A percentile compares a stretch with the other conserved stretches of the same genome.
Evolutionary conservation across 352 stramenopile species (phyloP).

Genomic region (Phytophthora quininea): DNA sequence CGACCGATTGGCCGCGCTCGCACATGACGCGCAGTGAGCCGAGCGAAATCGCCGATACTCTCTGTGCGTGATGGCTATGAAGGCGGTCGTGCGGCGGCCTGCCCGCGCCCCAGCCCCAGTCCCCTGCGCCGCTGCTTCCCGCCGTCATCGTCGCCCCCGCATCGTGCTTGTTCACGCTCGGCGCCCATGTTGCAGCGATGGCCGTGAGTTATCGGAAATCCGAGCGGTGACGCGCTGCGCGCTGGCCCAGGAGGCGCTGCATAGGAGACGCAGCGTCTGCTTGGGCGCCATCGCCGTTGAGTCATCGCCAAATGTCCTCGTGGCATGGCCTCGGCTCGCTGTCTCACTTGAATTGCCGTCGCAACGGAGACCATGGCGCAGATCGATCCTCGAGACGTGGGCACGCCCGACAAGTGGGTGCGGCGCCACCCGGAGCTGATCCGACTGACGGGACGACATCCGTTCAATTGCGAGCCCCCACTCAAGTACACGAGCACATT

Average conservation of each 20-base stretch:
- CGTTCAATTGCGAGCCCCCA: slow-evolving; percentile 94
- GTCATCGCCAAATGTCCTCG: slow-evolving; percentile 3
- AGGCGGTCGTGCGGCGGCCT: background rate
- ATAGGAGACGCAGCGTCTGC: slow-evolving; percentile 22
- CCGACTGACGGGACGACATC: slow-evolving; percentile 92
- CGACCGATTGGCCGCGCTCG: slow-evolving; percentile 21
- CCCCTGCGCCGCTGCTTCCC: background rate
- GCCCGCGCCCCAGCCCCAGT: too few species aligned
- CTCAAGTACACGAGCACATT: slow-evolving; percentile 84
- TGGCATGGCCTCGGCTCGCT: slow-evolving; percentile 4
- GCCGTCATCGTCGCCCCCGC: slow-evolving; percentile 11
- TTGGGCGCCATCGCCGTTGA: background rate
- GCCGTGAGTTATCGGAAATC: too few species aligned
- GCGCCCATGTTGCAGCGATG: slow-evolving; percentile 8
- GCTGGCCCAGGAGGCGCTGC: background rate
- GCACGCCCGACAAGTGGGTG: slow-evolving; percentile 91
- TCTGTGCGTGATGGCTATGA: slow-evolving; percentile 14
- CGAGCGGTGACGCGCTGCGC: background rate
- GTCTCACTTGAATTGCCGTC: background rate
- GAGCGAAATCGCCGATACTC: slow-evolving; percentile 12
- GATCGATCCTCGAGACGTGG: slow-evolving; percentile 45
- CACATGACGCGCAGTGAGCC: slow-evolving; percentile 22
- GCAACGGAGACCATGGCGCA: slow-evolving; percentile 19
- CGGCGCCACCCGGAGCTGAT: slow-evolving; percentile 86
- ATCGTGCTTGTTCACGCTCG: slow-evolving; percentile 19